These are phyloP conservation scores for Kondoa subrosea DNA, from an alignment of 768 basidiomycete genomes.

Conservation along the genomic window DNA sequence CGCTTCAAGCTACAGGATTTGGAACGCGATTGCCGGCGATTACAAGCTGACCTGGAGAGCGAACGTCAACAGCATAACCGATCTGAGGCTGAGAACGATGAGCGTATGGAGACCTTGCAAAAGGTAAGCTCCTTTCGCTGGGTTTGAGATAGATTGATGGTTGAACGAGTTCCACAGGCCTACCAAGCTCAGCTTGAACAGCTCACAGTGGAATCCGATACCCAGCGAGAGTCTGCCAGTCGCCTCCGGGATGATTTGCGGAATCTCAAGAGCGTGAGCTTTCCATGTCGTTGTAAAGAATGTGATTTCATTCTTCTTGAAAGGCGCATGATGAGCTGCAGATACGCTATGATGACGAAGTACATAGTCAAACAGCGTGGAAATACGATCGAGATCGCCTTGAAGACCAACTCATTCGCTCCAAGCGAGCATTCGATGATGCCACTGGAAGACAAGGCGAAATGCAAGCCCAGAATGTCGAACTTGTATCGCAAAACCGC, in stretches of 20 bases:
- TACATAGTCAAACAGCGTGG: not conserved
- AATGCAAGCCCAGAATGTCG: constrained; percentile 7
- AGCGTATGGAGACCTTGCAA: not conserved
- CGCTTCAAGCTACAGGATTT: not conserved
- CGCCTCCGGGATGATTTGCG: not conserved
- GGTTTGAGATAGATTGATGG: not conserved
- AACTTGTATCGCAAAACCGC: constrained; percentile 2
- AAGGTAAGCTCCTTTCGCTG: constrained; percentile 2
- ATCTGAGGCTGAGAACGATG: constrained; percentile 3
- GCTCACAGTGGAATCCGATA: constrained; percentile 5
- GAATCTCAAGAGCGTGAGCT: constrained; percentile 5
- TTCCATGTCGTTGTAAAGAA: not conserved
- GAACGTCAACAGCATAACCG: constrained; percentile 7
- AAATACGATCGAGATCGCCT: constrained; percentile 7
- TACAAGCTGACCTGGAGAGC: constrained; percentile 6
- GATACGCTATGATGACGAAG: constrained; percentile 8
- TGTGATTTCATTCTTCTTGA: not conserved
- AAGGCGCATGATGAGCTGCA: constrained; percentile 9
- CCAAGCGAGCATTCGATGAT: constrained; percentile 10
- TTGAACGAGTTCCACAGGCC: not conserved
- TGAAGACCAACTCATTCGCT: not conserved
- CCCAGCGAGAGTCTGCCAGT: not conserved
- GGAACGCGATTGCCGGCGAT: constrained; percentile 2
- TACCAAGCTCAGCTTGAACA: constrained; percentile 10
- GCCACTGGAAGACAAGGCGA: constrained; percentile 5